Conservation (phyloP, 371 early-diverging fungal genomes). For the Mucor racemosus region DNA sequence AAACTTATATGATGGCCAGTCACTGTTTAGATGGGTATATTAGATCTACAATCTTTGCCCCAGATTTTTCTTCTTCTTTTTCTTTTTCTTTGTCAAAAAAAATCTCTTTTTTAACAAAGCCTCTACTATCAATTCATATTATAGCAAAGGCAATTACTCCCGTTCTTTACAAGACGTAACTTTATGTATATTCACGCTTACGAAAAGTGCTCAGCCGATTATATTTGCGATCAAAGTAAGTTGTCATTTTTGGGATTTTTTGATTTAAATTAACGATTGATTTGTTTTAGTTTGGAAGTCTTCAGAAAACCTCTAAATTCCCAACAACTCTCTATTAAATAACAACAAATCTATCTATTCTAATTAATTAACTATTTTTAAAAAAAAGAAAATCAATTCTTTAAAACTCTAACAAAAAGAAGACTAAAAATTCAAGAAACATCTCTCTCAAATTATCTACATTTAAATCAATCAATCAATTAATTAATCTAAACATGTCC, state of each 20-base stretch:
- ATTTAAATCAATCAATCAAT: constrained; percentile 7
- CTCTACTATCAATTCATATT: constrained; percentile 10
- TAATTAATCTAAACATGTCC: constrained; percentile 16
- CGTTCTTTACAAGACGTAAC: constrained; percentile 24
- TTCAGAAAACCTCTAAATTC: constrained; percentile 41
- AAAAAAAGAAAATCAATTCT: not conserved
- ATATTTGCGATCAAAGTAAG: constrained; percentile 82
- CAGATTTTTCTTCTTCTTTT: constrained; percentile 12
- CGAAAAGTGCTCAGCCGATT: constrained; percentile 84
- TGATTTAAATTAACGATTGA: constrained; percentile 1
- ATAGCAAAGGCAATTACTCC: constrained; percentile 14
- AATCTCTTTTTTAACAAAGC: constrained; percentile 12
- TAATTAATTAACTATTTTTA: constrained; percentile 4
- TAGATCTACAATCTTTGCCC: constrained; percentile 10
- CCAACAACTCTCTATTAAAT: constrained; percentile 9
- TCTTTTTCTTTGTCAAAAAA: constrained; percentile 16
- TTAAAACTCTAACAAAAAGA: constrained; percentile 18
- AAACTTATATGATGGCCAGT: constrained; percentile 1
- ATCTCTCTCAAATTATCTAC: constrained; percentile 26
- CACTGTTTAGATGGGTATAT: constrained; percentile 14
- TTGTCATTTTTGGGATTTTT: constrained; percentile 9
- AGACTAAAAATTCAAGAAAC: constrained; percentile 7
- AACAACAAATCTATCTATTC: not conserved
- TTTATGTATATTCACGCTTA: constrained; percentile 83
- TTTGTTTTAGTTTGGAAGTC: constrained; percentile 59